These are phyloP conservation scores for Saururus chinensis DNA, from an alignment of 164 flowering plant species.

Conservation along the genomic window DNA sequence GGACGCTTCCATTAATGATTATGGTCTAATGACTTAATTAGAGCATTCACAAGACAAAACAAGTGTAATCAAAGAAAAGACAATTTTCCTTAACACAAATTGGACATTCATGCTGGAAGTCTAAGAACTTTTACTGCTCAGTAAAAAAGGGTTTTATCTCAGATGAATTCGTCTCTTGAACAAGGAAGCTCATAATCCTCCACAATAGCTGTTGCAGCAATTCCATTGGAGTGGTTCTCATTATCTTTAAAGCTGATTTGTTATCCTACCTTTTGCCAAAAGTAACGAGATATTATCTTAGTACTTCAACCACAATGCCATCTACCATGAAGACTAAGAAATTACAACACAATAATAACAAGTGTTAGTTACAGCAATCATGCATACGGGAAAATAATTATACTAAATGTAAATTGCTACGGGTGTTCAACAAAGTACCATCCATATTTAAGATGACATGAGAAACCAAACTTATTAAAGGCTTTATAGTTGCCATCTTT, in stretches of 20 bases:
- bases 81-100: neutral
- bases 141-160: slow-evolving; percentile 56
- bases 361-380: slow-evolving; percentile 10
- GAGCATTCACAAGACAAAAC: neutral
- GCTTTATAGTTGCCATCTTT: slow-evolving; percentile 25
- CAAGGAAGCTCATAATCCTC: slow-evolving; percentile 80
- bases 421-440: slow-evolving; percentile 87
- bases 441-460: slow-evolving; percentile 86
- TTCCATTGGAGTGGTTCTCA: slow-evolving; percentile 70
- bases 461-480: slow-evolving; percentile 34
- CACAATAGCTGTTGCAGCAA: slow-evolving; percentile 55
- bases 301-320: slow-evolving; percentile 57
- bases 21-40: neutral
- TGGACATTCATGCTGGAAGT: neutral
- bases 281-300: slow-evolving; percentile 47
- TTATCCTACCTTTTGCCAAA: slow-evolving; percentile 86
- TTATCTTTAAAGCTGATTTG: slow-evolving; percentile 38
- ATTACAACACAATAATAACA: neutral
- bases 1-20: too few species aligned
- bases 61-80: neutral
- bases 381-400: slow-evolving; percentile 11
- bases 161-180: slow-evolving; percentile 43
- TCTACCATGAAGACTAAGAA: slow-evolving; percentile 27
- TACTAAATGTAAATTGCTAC: slow-evolving; percentile 16
- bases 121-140: slow-evolving; percentile 35